Evolutionary conservation across 495 filamentous ascomycete species (phyloP), one percentile per base, ranked within the genome.

Genomic region (Terfezia boudieri): DNA sequence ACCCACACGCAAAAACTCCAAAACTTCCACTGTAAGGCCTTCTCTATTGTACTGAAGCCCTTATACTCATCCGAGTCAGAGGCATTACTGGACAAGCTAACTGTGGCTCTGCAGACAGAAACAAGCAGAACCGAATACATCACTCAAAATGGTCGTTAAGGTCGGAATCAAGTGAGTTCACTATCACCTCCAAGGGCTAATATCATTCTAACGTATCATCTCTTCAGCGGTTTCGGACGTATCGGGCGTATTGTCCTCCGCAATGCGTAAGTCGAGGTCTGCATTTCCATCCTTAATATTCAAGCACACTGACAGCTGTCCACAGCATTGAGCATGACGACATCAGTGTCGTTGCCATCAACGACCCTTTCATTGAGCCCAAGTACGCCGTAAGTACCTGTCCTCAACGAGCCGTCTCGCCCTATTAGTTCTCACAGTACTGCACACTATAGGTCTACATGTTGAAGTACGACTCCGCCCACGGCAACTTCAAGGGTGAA

Each of bases 311-410:
- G 41, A 46, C 49, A 12, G 5, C 49, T 67, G 26, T 69, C 61
- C 73, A 77, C 69, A 88, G 89, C 68, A 67, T 94, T 63, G 80
- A 86, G 78, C 81, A 86, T 70, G 69, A 71, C 58, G 83, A 86
- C 56, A 81, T 95, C 64, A 75, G 93, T 56, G 75, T 98, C 67
- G 85, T 94, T 61, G 89, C 90, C 59, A 84, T 94, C 75, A 98
- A 98, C 76, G 90, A 98, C 68, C 90, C 90, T 64, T 98, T 98
- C 81, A 98, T 98, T 73, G 90, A 96, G 72, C 76, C 83, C 62
- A 76, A 89, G 71, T 98, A 98, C 72, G 90, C 90, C 69, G 90
- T 94, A 81, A 73, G 87, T 80, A 55, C 16, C 49, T 32, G 7
- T 7, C 7, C 7, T 32, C 26, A 32, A 51, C 49, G 41, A 14